Evolutionary conservation across 2,329 filamentous ascomycete genomes (phyloP).

Genomic region (Penicillium sp.): DNA sequence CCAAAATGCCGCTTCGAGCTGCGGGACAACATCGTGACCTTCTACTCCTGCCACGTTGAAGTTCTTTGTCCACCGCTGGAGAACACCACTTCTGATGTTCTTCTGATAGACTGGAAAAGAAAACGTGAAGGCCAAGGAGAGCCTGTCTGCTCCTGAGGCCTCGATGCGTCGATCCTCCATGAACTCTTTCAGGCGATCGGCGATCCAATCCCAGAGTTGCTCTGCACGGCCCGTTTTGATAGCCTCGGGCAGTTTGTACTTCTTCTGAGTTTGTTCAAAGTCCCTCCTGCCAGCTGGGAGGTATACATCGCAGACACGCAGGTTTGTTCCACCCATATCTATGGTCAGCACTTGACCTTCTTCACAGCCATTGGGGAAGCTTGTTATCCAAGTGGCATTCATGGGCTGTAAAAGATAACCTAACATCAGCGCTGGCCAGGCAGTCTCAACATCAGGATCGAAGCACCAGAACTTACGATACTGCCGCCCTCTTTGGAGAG

Average conservation of each 20-base stretch:
- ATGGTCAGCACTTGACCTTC: constrained; percentile 80
- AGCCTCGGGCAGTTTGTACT: constrained; percentile 83
- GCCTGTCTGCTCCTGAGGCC: constrained; percentile 45
- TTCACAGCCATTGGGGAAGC: constrained; percentile 77
- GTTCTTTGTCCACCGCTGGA: constrained; percentile 91
- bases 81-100: constrained; percentile 81
- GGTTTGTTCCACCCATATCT: constrained; percentile 90
- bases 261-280: constrained; percentile 84
- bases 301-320: constrained; percentile 85
- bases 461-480: constrained; percentile 68
- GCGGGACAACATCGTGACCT: constrained; percentile 80
- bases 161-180: constrained; percentile 73
- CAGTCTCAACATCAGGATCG: not conserved
- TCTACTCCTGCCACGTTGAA: constrained; percentile 90
- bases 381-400: constrained; percentile 92
- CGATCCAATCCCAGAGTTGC: constrained; percentile 85
- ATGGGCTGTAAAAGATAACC: constrained; percentile 68
- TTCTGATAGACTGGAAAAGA: constrained; percentile 86
- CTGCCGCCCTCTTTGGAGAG: constrained; percentile 80
- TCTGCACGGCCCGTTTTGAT: constrained; percentile 79
- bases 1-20: constrained; percentile 75
- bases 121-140: constrained; percentile 87
- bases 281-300: constrained; percentile 78
- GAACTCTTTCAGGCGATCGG: constrained; percentile 81
- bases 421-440: not conserved